These are phyloP conservation scores for Mangifera indica DNA, from an alignment of 345 rosid genomes.

Conservation along the genomic window DNA sequence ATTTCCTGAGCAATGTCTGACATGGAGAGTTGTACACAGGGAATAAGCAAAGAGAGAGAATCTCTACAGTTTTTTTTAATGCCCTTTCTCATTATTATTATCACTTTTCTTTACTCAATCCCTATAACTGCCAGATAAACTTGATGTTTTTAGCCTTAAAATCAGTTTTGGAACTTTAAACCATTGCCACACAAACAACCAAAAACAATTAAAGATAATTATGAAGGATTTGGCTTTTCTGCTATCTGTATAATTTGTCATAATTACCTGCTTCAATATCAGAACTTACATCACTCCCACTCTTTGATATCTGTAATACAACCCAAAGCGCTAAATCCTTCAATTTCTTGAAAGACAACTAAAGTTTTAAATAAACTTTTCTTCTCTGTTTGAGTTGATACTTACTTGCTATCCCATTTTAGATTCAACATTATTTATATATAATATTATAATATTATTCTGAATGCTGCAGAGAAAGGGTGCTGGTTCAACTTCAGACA, in stretches of 20 bases:
- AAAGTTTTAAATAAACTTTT: no score
- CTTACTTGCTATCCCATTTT: no score
- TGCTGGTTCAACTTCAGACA: conserved; percentile 62
- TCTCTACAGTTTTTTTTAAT: conserved; percentile 29
- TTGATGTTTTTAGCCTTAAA: conserved; percentile 10
- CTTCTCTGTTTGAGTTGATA: no score
- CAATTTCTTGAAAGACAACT: no score
- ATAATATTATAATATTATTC: not conserved
- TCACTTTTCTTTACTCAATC: conserved; percentile 34
- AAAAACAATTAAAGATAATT: not conserved
- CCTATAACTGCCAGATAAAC: conserved; percentile 39
- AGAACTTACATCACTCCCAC: not conserved
- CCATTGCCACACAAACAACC: not conserved
- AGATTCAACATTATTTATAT: not conserved
- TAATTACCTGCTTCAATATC: conserved; percentile 24
- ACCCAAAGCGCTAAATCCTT: not conserved
- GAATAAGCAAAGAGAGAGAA: conserved; percentile 31
- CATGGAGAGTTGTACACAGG: conserved; percentile 19
- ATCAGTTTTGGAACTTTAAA: conserved; percentile 26
- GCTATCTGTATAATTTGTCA: not conserved
- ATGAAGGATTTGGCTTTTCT: conserved; percentile 31
- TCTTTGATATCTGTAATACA: conserved; percentile 14
- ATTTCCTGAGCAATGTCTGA: conserved; percentile 46
- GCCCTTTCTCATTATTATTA: conserved; percentile 10
- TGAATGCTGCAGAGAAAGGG: conserved; percentile 70